Evolutionary conservation across 371 early-diverging fungal genomes (phyloP).

Genomic region (Rhizopus microsporus): DNA sequence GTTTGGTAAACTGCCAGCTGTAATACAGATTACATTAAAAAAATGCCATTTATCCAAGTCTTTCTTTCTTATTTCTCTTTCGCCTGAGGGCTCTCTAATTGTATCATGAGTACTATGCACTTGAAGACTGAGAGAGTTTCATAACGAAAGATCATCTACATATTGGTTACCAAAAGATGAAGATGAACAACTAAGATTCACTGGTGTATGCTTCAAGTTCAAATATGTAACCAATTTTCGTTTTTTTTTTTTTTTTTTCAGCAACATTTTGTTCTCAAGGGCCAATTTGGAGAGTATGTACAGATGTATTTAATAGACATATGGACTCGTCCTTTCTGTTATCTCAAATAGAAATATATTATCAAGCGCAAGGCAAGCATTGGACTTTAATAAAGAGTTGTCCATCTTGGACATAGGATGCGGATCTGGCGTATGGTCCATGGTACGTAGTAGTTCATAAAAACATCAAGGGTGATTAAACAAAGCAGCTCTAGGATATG

Average conservation of each 20-base stretch:
- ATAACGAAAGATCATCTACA: slow-evolving; percentile 6
- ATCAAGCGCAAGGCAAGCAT: not conserved
- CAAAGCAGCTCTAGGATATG: slow-evolving; percentile 21
- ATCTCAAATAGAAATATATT: not conserved
- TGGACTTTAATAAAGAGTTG: slow-evolving; percentile 9
- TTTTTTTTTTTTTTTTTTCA: not conserved
- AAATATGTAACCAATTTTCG: not conserved
- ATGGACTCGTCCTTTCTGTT: not conserved
- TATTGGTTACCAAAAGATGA: slow-evolving; percentile 26
- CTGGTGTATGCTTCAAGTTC: slow-evolving; percentile 9
- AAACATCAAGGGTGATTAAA: too few relatives aligned
- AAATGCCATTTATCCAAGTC: too few relatives aligned
- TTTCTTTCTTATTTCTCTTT: too few relatives aligned
- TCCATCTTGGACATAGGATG: slow-evolving; percentile 40
- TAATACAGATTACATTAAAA: too few relatives aligned
- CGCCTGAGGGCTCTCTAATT: too few relatives aligned
- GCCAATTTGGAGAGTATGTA: slow-evolving; percentile 23
- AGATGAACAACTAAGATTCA: slow-evolving; percentile 18
- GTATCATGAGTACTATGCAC: too few relatives aligned
- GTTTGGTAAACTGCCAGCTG: too few relatives aligned
- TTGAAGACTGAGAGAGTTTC: slow-evolving; percentile 6
- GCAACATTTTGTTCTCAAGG: slow-evolving; percentile 42
- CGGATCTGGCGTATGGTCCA: slow-evolving; percentile 43
- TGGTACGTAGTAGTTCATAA: slow-evolving; percentile 4
- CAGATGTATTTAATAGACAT: not conserved